phyloP scores from a whole-genome alignment of 164 flowering plant species.

The Nelumbo lutea region DNA sequence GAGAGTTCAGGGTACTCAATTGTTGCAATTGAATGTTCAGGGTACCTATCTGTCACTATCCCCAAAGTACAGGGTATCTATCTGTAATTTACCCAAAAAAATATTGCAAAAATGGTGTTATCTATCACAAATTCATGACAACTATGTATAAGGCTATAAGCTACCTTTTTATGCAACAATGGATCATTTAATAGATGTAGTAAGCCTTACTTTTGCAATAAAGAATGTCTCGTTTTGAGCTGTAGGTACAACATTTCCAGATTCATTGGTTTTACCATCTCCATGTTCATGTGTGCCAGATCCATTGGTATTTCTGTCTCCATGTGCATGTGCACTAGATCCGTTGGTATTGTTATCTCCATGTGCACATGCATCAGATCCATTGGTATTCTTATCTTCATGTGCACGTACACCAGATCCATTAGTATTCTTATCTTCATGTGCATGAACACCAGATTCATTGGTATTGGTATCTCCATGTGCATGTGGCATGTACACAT shows the following conservation, averaged over 20 bases:
- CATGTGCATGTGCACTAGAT: slow-evolving; percentile 22
- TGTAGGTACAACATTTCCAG: slow-evolving; percentile 16
- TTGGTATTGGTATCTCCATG: slow-evolving; percentile 22
- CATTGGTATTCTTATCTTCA: slow-evolving; percentile 23
- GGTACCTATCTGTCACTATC: no score
- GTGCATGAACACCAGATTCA: slow-evolving; percentile 24
- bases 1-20: no score
- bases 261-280: slow-evolving; percentile 25
- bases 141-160: background rate
- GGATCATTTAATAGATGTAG: background rate
- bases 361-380: slow-evolving; percentile 23
- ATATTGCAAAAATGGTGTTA: no score
- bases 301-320: slow-evolving; percentile 25
- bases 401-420: slow-evolving; percentile 21
- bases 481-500: slow-evolving; percentile 23
- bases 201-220: slow-evolving; percentile 55
- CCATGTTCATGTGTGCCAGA: slow-evolving; percentile 22
- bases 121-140: no score
- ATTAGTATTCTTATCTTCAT: slow-evolving; percentile 22
- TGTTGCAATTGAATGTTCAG: no score
- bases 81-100: no score
- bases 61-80: no score
- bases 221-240: slow-evolving; percentile 26
- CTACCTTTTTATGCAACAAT: background rate
- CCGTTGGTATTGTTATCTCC: slow-evolving; percentile 24